phyloP scores from a whole-genome alignment of 1,284 basidiomycete genomes.

The Rhodotorula mucilaginosa region DNA sequence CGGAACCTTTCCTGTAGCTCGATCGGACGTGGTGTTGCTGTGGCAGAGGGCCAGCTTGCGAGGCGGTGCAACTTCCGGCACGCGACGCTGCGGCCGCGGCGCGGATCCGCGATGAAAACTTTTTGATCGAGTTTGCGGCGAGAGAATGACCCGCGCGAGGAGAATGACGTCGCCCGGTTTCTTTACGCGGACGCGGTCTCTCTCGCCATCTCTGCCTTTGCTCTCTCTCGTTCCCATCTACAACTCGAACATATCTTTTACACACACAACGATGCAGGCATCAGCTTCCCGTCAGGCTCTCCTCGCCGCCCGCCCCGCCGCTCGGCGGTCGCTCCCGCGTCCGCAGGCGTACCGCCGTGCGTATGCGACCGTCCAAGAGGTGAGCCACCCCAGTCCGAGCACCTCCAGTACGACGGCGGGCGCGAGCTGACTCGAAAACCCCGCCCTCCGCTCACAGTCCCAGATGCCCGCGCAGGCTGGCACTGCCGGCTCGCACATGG shows the following conservation, averaged over 20 bases:
- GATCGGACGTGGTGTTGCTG: too few relatives aligned
- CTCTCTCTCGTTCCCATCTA: neutral
- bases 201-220: neutral
- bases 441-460: neutral
- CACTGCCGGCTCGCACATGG: constrained; percentile 44
- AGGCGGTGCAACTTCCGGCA: too few relatives aligned
- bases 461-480: neutral
- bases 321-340: constrained; percentile 27
- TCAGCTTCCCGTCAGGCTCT: constrained; percentile 8
- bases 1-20: too few relatives aligned
- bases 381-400: neutral
- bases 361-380: constrained; percentile 25
- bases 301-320: constrained; percentile 26
- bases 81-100: too few relatives aligned
- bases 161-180: too few relatives aligned
- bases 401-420: too few relatives aligned
- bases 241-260: neutral
- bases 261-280: neutral
- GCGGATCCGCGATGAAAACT: too few relatives aligned
- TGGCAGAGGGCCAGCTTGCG: too few relatives aligned
- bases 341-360: constrained; percentile 17
- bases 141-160: too few relatives aligned
- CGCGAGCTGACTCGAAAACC: neutral
- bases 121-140: too few relatives aligned
- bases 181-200: neutral